phyloP scores from a whole-genome alignment of 2,329 filamentous ascomycete species.

The Ilyonectria destructans region DNA sequence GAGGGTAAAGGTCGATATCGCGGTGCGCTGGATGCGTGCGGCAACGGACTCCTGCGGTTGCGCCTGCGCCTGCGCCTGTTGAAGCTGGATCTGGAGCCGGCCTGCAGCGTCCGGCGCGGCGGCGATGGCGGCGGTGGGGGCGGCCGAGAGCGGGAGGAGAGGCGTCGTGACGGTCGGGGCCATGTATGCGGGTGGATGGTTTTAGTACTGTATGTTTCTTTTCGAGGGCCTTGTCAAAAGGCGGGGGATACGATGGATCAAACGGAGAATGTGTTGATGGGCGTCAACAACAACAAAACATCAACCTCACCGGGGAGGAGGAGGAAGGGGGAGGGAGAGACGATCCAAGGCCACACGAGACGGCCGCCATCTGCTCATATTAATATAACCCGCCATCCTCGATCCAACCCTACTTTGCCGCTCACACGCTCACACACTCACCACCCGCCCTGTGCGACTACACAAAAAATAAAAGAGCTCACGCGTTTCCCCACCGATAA shows the following conservation, averaged over 20 bases:
- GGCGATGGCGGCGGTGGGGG: conserved; percentile 40
- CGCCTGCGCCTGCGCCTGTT: neutral
- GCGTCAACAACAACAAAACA: neutral
- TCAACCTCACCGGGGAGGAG: neutral
- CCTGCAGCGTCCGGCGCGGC: conserved; percentile 14
- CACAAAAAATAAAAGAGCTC: conserved; percentile 39
- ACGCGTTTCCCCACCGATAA: conserved; percentile 50
- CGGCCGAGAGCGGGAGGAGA: conserved; percentile 47
- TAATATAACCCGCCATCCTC: neutral
- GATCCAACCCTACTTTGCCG: neutral
- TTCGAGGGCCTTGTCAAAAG: neutral
- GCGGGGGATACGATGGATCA: neutral
- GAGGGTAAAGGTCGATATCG: conserved; percentile 45
- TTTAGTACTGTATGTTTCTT: neutral
- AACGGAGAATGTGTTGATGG: neutral
- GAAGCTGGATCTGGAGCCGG: neutral
- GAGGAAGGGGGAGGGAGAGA: neutral
- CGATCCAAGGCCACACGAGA: neutral
- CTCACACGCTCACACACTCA: conserved; percentile 11
- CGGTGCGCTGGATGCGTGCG: conserved; percentile 43
- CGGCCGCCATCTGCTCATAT: neutral
- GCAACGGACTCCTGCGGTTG: conserved; percentile 16
- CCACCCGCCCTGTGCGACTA: conserved; percentile 12
- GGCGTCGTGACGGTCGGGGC: conserved; percentile 44
- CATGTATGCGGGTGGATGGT: conserved; percentile 17